These are phyloP conservation scores for Penicilliopsis zonata DNA, from an alignment of 495 filamentous ascomycete species.

Conservation along the genomic window DNA sequence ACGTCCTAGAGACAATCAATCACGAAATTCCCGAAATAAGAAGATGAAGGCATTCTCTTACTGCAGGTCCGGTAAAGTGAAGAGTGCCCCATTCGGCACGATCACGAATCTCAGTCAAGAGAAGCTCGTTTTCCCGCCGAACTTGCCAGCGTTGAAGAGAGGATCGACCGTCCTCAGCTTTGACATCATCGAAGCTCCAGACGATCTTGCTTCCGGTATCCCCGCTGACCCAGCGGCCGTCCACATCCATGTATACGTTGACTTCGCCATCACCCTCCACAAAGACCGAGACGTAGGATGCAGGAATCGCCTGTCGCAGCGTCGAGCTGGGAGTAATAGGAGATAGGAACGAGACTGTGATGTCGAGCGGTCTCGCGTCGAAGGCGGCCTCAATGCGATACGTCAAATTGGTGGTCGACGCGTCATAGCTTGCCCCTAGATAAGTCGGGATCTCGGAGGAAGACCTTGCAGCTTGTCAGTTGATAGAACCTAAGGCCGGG, in stretches of 20 bases:
- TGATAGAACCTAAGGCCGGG: too few relatives aligned
- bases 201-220: constrained; percentile 53
- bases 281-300: constrained; percentile 68
- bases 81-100: constrained; percentile 83
- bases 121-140: constrained; percentile 47
- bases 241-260: constrained; percentile 78
- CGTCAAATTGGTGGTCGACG: constrained; percentile 84
- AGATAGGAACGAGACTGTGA: constrained; percentile 79
- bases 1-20: constrained; percentile 33
- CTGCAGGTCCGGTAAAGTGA: constrained; percentile 61
- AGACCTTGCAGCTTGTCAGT: constrained; percentile 30
- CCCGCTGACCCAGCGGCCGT: constrained; percentile 83
- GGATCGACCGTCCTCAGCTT: constrained; percentile 13
- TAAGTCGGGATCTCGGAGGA: constrained; percentile 61
- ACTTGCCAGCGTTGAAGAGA: constrained; percentile 52
- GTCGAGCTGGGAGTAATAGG: constrained; percentile 91
- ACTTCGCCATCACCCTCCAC: constrained; percentile 60
- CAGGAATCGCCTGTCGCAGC: constrained; percentile 80
- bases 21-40: background rate
- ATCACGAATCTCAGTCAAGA: constrained; percentile 64
- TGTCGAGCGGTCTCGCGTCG: constrained; percentile 28
- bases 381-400: constrained; percentile 49
- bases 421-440: constrained; percentile 72
- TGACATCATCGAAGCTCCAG: constrained; percentile 47
- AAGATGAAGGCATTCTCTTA: constrained; percentile 11